Percentiles rank a stretch among this genome's conserved stretches.
Evolutionary conservation across 345 rosid species (phyloP).

Genomic region (Eucalyptus tenuipes): DNA sequence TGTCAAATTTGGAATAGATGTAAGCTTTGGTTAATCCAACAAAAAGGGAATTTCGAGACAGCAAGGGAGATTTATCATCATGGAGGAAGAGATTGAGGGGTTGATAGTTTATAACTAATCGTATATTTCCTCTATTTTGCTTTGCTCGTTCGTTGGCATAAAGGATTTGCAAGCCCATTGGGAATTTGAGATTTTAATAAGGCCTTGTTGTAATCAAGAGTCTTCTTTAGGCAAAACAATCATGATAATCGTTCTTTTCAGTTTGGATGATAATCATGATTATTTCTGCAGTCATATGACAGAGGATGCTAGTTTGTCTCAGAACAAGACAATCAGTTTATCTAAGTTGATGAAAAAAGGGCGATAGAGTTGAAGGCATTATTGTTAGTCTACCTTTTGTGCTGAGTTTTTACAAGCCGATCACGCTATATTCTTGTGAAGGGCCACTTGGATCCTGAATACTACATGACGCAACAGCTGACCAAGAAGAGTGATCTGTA

Average conservation of each 20-base stretch:
- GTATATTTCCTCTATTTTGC: no score
- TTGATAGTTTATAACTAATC: no score
- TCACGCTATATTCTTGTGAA: not conserved
- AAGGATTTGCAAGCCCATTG: no score
- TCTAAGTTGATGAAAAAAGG: not conserved
- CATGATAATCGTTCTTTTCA: not conserved
- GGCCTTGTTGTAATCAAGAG: not conserved
- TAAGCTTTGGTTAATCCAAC: no score
- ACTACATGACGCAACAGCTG: constrained; percentile 83
- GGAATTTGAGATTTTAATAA: no score
- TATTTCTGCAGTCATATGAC: not conserved
- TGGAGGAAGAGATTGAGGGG: no score
- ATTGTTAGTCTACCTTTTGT: not conserved
- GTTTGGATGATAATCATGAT: not conserved
- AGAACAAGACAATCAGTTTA: not conserved
- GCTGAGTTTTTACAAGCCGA: not conserved
- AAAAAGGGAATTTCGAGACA: no score
- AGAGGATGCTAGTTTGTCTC: no score
- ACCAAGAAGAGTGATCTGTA: constrained; percentile 95
- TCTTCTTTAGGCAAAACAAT: not conserved
- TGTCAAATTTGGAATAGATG: no score
- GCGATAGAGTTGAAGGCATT: not conserved
- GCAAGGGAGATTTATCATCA: no score
- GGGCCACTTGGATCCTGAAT: constrained; percentile 94
- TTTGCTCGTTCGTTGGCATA: no score